Percentiles rank a stretch among this genome's conserved stretches.
Conservation (phyloP, 352 stramenopile genomes). For the Vaucheria bursata region DNA sequence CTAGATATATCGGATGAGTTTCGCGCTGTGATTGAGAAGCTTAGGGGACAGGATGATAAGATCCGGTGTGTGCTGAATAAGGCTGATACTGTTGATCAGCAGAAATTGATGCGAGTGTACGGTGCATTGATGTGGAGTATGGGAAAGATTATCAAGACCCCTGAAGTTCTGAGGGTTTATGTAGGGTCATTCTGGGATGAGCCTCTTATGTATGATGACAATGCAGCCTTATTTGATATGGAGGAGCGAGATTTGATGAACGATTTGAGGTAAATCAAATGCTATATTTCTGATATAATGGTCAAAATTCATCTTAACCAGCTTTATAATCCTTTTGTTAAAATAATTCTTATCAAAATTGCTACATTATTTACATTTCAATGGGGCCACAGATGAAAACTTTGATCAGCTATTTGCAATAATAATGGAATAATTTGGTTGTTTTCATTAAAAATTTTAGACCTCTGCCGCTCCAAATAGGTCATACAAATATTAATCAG, state of each 20-base stretch:
- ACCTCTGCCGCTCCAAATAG: neutral
- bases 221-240: conserved; percentile 85
- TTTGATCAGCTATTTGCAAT: neutral
- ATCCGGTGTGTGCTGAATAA: conserved; percentile 98
- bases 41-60: conserved; percentile 94
- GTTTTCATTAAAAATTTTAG: neutral
- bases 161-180: conserved; percentile 93
- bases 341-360: neutral
- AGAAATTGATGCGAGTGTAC: conserved; percentile 95
- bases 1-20: conserved; percentile 99
- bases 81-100: conserved; percentile 85
- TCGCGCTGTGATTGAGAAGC: conserved; percentile 88
- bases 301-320: too few relatives aligned
- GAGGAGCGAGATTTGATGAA: conserved; percentile 94
- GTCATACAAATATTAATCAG: neutral
- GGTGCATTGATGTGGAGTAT: conserved; percentile 95
- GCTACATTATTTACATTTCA: neutral
- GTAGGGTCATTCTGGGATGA: conserved; percentile 95
- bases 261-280: conserved; percentile 73
- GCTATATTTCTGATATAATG: too few relatives aligned
- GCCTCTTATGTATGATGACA: conserved; percentile 63
- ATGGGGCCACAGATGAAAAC: neutral
- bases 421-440: neutral
- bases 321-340: too few relatives aligned
- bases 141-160: conserved; percentile 92